Percentiles rank a stretch among this genome's conserved stretches.
Conservation (phyloP, 345 rosid species). For the Pistacia atlantica region DNA sequence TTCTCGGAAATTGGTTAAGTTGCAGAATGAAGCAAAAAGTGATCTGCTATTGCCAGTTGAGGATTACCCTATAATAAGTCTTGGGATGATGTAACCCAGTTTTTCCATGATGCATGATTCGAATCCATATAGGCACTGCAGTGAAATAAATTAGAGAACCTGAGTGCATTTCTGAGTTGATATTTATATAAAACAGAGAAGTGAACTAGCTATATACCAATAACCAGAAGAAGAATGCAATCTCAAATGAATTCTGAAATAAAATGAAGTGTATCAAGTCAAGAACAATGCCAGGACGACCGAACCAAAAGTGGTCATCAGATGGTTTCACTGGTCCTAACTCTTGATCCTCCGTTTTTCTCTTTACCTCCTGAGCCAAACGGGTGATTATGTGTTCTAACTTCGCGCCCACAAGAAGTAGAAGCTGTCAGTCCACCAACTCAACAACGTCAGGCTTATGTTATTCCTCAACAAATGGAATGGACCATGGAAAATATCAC, state of each 20-base stretch:
- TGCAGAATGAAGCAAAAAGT: neutral
- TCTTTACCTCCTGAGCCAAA: constrained; percentile 53
- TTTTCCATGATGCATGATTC: constrained; percentile 83
- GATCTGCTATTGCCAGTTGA: neutral
- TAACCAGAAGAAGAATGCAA: constrained; percentile 90
- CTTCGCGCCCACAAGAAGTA: constrained; percentile 82
- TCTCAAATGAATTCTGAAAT: constrained; percentile 84
- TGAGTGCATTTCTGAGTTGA: neutral
- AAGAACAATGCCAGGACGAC: constrained; percentile 47
- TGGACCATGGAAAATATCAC: neutral
- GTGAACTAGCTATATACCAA: constrained; percentile 41
- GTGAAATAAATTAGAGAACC: neutral
- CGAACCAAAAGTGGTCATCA: constrained; percentile 79
- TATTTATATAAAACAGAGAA: neutral
- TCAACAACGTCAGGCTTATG: neutral
- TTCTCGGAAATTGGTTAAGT: neutral
- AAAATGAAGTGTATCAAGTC: constrained; percentile 78
- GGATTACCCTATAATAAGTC: constrained; percentile 77
- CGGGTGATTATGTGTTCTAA: constrained; percentile 65
- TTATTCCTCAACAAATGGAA: neutral
- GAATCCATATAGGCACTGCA: constrained; percentile 72
- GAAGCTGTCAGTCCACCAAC: constrained; percentile 44
- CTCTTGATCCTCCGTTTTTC: constrained; percentile 29
- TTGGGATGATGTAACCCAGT: constrained; percentile 58
- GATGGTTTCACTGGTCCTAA: constrained; percentile 61